Base-by-base conservation (phyloP, 202 grass and related monocot genomes). In the Digitaria exilis region DNA sequence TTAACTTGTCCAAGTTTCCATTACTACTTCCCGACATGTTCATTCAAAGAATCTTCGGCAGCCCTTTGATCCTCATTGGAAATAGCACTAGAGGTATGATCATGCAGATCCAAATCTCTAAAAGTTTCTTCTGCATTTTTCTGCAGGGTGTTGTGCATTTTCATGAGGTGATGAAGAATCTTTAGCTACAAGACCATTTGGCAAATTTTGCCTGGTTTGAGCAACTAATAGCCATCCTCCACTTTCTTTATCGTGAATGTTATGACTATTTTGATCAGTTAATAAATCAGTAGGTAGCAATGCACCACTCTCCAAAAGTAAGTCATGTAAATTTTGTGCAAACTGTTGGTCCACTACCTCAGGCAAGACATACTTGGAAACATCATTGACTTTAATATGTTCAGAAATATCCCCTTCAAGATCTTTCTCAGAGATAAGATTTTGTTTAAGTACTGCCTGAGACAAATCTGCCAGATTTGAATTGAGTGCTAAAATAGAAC, bases 221-320 rank as follows among this genome's bases (percentile, higher is more conserved):
- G 72, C 29, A 66, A 89, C 58, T 52, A 84, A 66, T 55, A 85
- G 42, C 86, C 81, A 90, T 75, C 84, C 71, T 43, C 35, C 22
- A 84, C 37, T 85, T 85, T 76, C 81, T 85, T 81, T 75, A 67
- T 65, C 82, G 22, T 76, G 31, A 64, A 58, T 44, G 52, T 71
- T 58, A 57, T 64, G 65, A 82, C 67, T 61, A 91, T 69, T 84
- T 82, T 87, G 75, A 76, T 81, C 79, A 84, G 82, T 84, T 78
- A 91, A 80, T 52, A 97, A 80, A 89, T 84, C 86, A 51, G 81
- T 65, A 0, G 91, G 85, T 58, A 86, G 69, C 59, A 81, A 89
- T 76, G 81, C 78, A 66, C 87, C 87, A 80, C 88, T 88, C 85
- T 99, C 90, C 77, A 95, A 50, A 63, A 94, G 85, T 35, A 92